Evolutionary conservation across 140 eudicot genomes (phyloP).

Genomic region (Anethum foeniculum): DNA sequence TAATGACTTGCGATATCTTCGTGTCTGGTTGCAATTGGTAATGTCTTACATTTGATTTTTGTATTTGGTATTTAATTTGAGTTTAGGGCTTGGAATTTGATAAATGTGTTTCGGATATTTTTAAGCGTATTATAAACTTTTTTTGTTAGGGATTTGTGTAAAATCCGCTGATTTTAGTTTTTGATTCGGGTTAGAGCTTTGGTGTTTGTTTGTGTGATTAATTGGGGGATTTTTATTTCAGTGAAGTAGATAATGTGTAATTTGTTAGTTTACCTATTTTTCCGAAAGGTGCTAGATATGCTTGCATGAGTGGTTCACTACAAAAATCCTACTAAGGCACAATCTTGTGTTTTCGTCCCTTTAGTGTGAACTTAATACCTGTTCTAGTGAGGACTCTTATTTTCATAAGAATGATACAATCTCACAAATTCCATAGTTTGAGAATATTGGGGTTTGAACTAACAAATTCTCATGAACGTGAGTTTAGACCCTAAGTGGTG

Average conservation of each 20-base stretch:
- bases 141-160: not conserved
- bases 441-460: not conserved
- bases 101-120: not conserved
- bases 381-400: not conserved
- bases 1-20: conserved; percentile 73
- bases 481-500: not conserved
- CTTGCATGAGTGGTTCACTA: not conserved
- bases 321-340: not conserved
- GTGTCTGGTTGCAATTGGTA: conserved; percentile 91
- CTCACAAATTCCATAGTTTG: not conserved
- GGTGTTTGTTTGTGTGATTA: not conserved
- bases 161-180: not conserved
- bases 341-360: not conserved
- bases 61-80: not conserved
- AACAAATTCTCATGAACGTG: not conserved
- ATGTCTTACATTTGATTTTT: not conserved
- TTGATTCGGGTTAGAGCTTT: not conserved
- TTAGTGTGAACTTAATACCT: not conserved
- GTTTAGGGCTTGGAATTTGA: not conserved
- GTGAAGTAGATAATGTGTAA: not conserved
- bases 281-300: not conserved
- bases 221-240: not conserved
- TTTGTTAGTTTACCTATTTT: not conserved
- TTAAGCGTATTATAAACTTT: not conserved
- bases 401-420: not conserved